These are phyloP conservation scores for Ophiostoma sp. DNA, from an alignment of 2,329 filamentous ascomycete species.

Conservation along the genomic window DNA sequence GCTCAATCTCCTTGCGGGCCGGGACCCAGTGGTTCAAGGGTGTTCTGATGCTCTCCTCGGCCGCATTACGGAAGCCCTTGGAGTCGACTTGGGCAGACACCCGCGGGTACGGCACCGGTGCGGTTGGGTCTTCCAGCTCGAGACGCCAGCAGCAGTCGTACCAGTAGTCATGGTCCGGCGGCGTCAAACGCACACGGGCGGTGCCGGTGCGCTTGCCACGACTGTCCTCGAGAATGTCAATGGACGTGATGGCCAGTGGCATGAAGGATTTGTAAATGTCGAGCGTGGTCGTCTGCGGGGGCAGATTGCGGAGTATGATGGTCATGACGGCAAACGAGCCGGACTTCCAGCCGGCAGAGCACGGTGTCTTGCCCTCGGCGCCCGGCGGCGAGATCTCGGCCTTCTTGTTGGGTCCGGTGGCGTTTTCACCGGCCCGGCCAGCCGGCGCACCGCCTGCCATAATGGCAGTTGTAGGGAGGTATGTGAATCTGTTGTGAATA, in stretches of 20 bases:
- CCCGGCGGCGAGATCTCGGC: conserved; percentile 2
- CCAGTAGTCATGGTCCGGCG: conserved; percentile 56
- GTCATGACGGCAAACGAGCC: conserved; percentile 21
- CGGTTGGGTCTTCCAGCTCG: background rate
- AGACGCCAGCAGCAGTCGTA: conserved; percentile 26
- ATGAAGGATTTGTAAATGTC: conserved; percentile 55
- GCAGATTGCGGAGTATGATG: conserved; percentile 38
- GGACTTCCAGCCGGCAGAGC: background rate
- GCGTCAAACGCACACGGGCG: conserved; percentile 58
- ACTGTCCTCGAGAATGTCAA: conserved; percentile 55
- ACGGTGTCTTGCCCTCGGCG: conserved; percentile 23
- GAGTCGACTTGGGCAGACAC: conserved; percentile 24
- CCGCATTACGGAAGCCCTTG: conserved; percentile 15
- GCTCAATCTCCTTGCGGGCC: conserved; percentile 43
- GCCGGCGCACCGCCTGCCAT: background rate
- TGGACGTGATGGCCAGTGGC: conserved; percentile 37
- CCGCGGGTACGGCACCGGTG: background rate
- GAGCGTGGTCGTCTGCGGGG: conserved; percentile 40
- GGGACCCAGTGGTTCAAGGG: conserved; percentile 31
- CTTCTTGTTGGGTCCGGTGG: background rate
- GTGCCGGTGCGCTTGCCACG: conserved; percentile 42
- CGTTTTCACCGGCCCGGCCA: background rate
- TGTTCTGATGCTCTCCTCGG: conserved; percentile 24
- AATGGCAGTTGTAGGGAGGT: background rate
- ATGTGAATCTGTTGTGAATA: background rate